Evolutionary conservation across 129 eudicot genomes (phyloP).

Genomic region (Pulicaria dysenterica): DNA sequence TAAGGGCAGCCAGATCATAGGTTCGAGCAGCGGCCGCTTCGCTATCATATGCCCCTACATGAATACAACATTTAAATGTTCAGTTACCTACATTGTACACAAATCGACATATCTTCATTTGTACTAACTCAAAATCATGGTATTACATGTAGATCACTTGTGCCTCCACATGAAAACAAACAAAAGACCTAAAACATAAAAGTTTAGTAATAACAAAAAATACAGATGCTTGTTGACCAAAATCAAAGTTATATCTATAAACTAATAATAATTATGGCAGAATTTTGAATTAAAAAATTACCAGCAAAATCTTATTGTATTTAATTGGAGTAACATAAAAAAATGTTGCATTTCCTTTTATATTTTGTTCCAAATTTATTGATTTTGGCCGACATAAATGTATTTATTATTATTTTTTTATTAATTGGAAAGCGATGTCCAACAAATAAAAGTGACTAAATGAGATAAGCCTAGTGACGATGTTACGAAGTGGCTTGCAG

Average conservation of each 20-base stretch:
- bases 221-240: neutral
- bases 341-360: neutral
- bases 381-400: too few species aligned
- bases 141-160: neutral
- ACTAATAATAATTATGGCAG: neutral
- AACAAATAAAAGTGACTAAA: neutral
- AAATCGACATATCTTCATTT: neutral
- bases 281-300: neutral
- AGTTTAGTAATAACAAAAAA: neutral
- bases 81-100: constrained; percentile 7
- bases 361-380: too few species aligned
- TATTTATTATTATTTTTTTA: neutral
- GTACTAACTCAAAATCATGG: neutral
- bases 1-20: constrained; percentile 97
- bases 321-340: neutral
- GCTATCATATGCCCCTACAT: constrained; percentile 80
- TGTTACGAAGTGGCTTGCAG: neutral
- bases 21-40: constrained; percentile 95
- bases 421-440: neutral
- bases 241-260: neutral
- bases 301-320: neutral
- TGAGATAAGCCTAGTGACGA: neutral
- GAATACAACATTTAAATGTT: constrained; percentile 13
- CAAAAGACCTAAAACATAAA: neutral
- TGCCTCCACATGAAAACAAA: neutral